phyloP scores from a whole-genome alignment of 768 basidiomycete genomes.

The Hygrophorus pudorinus region DNA sequence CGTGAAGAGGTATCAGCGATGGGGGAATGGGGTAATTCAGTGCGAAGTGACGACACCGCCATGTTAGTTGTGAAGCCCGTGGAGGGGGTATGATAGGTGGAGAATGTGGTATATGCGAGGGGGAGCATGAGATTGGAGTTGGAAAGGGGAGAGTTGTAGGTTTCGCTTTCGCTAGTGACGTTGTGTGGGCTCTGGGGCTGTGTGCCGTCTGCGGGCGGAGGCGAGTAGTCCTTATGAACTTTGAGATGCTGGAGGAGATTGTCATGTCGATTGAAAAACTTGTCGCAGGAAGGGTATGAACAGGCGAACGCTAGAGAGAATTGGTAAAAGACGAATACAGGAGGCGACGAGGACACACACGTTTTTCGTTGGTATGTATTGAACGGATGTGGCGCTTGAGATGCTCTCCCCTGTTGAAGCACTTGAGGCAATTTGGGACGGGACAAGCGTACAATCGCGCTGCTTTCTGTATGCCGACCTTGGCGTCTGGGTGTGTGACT shows the following conservation, averaged over 20 bases:
- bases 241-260: slow-evolving; percentile 74
- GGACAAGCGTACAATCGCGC: slow-evolving; percentile 45
- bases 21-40: slow-evolving; percentile 7
- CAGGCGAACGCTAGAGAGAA: slow-evolving; percentile 55
- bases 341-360: too few relatives aligned
- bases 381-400: slow-evolving; percentile 67
- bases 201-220: not conserved
- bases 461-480: slow-evolving; percentile 13
- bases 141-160: not conserved
- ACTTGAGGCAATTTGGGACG: slow-evolving; percentile 63
- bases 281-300: slow-evolving; percentile 54
- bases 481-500: slow-evolving; percentile 5
- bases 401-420: slow-evolving; percentile 66
- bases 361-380: slow-evolving; percentile 71
- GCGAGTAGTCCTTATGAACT: slow-evolving; percentile 42
- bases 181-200: not conserved
- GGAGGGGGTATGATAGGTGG: slow-evolving; percentile 3
- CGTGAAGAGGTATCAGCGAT: not conserved
- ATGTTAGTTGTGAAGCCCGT: slow-evolving; percentile 8
- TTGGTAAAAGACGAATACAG: not conserved
- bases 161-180: not conserved
- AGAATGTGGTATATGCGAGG: slow-evolving; percentile 5
- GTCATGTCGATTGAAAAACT: slow-evolving; percentile 70
- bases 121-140: slow-evolving; percentile 3
- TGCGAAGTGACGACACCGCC: slow-evolving; percentile 11